Percentiles rank a stretch among this genome's conserved stretches.
Conservation (phyloP, 495 filamentous ascomycete species). For the Viridothelium virens region DNA sequence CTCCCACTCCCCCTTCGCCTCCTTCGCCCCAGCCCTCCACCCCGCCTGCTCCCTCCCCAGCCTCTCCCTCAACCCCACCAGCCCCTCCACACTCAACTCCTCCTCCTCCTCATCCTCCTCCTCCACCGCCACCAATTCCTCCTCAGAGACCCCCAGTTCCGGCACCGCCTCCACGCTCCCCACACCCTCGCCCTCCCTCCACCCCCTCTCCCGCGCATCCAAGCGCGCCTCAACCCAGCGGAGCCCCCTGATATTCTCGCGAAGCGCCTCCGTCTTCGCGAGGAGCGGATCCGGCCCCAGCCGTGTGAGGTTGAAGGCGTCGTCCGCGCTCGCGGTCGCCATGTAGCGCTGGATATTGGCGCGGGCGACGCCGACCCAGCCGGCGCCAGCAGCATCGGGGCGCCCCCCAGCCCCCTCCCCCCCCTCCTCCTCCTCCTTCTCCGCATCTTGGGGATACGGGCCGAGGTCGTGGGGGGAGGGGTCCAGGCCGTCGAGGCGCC, state of each 20-base stretch:
- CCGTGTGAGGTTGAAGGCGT: slow-evolving; percentile 51
- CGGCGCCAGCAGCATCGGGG: no score
- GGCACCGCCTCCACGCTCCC: not conserved
- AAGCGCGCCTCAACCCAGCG: slow-evolving; percentile 36
- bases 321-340: slow-evolving; percentile 45
- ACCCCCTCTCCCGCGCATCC: slow-evolving; percentile 26
- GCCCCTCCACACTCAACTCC: slow-evolving; percentile 28
- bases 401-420: no score
- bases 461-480: slow-evolving; percentile 63
- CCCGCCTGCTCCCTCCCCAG: slow-evolving; percentile 19
- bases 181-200: slow-evolving; percentile 22
- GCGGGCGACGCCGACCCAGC: slow-evolving; percentile 42
- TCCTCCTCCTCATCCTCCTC: slow-evolving; percentile 16
- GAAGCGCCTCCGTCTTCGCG: slow-evolving; percentile 38
- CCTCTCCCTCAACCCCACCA: slow-evolving; percentile 22
- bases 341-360: slow-evolving; percentile 43
- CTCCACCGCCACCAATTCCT: not conserved
- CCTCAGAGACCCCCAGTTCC: slow-evolving; percentile 16
- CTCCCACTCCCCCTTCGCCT: slow-evolving; percentile 17
- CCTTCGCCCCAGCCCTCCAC: slow-evolving; percentile 17
- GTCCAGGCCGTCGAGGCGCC: slow-evolving; percentile 86
- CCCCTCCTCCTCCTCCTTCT: slow-evolving; percentile 37
- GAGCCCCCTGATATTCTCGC: slow-evolving; percentile 41
- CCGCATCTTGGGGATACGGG: slow-evolving; percentile 29
- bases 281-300: slow-evolving; percentile 47